Evolutionary conservation across 306 rosid species (phyloP).

Genomic region (Dalbergia oliveri): DNA sequence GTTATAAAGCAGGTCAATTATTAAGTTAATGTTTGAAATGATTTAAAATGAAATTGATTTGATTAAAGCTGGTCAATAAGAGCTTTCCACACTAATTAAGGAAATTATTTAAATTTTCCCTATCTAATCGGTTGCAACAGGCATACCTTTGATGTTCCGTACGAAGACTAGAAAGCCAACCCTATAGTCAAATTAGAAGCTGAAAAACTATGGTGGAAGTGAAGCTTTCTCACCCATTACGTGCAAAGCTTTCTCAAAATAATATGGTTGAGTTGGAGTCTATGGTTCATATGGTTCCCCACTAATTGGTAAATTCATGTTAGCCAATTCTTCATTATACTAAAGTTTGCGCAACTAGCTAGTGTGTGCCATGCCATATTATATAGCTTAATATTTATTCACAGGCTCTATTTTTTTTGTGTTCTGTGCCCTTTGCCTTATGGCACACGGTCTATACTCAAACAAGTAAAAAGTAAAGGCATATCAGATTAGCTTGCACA

Average conservation of each 20-base stretch:
- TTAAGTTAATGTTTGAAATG: neutral
- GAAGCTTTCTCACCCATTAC: conserved; percentile 38
- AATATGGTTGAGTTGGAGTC: conserved; percentile 27
- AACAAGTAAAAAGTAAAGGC: conserved; percentile 47
- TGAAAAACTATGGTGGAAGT: conserved; percentile 20
- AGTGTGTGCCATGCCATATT: neutral
- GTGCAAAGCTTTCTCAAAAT: conserved; percentile 53
- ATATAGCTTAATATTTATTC: conserved; percentile 11
- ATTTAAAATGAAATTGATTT: neutral
- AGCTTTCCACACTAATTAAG: conserved; percentile 10
- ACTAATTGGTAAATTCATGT: conserved; percentile 51
- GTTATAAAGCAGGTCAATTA: neutral
- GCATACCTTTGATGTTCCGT: conserved; percentile 32
- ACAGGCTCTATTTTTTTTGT: conserved; percentile 15
- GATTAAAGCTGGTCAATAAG: neutral
- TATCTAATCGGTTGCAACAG: conserved; percentile 23
- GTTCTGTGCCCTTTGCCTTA: conserved; percentile 50
- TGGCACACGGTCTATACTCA: conserved; percentile 46
- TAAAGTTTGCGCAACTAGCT: conserved; percentile 17
- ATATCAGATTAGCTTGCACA: conserved; percentile 28
- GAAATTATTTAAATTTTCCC: neutral
- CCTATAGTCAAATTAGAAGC: conserved; percentile 12
- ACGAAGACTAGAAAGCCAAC: conserved; percentile 17
- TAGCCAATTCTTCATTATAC: conserved; percentile 39
- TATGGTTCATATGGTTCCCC: conserved; percentile 48